phyloP scores from a whole-genome alignment of 164 flowering plant species.

The Nelumbo lutea region DNA sequence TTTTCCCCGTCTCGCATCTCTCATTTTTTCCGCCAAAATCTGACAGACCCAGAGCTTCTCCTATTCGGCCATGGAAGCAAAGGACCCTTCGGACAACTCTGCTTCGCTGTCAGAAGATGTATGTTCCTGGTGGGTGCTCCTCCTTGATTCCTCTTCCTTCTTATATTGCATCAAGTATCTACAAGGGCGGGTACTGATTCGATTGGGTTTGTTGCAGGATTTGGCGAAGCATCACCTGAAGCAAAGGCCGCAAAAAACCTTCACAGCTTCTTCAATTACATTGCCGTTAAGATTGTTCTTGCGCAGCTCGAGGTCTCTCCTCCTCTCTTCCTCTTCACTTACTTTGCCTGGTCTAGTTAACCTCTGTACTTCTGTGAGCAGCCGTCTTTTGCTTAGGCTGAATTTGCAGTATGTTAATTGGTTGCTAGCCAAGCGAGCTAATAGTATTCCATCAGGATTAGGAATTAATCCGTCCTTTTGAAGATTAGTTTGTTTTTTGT shows the following conservation, averaged over 20 bases:
- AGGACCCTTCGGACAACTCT: conserved; percentile 29
- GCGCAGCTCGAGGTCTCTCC: conserved; percentile 77
- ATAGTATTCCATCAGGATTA: too few species aligned
- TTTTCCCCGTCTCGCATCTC: conserved; percentile 30
- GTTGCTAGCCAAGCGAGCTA: too few species aligned
- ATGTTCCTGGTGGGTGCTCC: conserved; percentile 64
- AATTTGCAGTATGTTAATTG: too few species aligned
- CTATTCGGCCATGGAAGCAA: conserved; percentile 28
- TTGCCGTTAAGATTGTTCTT: conserved; percentile 79
- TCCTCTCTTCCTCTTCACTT: neutral
- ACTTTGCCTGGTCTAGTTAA: neutral
- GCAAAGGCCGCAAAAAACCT: conserved; percentile 72
- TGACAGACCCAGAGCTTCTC: conserved; percentile 17
- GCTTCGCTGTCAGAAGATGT: conserved; percentile 69
- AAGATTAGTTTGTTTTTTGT: too few species aligned
- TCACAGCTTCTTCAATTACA: conserved; percentile 73
- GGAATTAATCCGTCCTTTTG: too few species aligned
- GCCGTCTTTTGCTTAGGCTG: too few species aligned
- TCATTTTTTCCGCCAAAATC: conserved; percentile 31
- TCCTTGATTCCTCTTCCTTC: neutral
- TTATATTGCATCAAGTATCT: neutral
- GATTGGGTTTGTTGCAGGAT: conserved; percentile 42
- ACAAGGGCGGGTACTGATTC: neutral
- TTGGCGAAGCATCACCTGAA: conserved; percentile 94
- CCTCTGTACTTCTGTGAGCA: too few species aligned